Conservation (phyloP, 2,329 filamentous ascomycete genomes). For the Colletotrichum siamense region DNA sequence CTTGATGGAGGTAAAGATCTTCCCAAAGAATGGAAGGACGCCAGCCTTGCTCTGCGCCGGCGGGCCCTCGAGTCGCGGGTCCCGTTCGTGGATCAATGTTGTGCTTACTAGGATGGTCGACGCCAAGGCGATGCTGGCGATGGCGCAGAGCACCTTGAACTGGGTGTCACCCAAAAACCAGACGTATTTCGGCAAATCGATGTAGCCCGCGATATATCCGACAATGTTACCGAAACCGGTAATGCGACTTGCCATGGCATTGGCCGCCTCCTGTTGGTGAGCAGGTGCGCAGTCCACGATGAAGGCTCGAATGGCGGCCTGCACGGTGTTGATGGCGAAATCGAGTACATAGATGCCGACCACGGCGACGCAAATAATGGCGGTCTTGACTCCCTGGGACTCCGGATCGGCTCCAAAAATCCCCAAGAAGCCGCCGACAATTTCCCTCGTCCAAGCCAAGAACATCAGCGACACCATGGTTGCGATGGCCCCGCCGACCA, state of each 20-base stretch:
- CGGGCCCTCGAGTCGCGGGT: conserved; percentile 76
- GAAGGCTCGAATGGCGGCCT: conserved; percentile 89
- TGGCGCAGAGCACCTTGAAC: conserved; percentile 89
- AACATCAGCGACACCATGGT: conserved; percentile 72
- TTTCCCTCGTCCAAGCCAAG: conserved; percentile 77
- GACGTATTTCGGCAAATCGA: conserved; percentile 75
- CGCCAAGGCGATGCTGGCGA: conserved; percentile 77
- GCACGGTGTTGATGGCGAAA: conserved; percentile 96
- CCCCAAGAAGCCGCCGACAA: conserved; percentile 69
- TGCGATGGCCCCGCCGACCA: conserved; percentile 71
- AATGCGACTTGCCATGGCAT: conserved; percentile 90
- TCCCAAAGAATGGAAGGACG: conserved; percentile 78
- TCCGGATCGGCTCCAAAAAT: conserved; percentile 75
- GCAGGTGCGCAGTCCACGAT: conserved; percentile 92
- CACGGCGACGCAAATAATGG: conserved; percentile 80
- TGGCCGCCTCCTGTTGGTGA: conserved; percentile 92
- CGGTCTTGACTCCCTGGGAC: conserved; percentile 66
- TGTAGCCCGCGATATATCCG: conserved; percentile 86
- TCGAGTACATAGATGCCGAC: conserved; percentile 89
- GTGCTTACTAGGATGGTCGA: conserved; percentile 76
- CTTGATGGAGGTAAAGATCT: conserved; percentile 77
- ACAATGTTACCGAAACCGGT: conserved; percentile 89
- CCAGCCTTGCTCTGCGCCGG: conserved; percentile 66
- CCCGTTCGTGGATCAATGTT: conserved; percentile 74
- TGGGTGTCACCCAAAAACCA: conserved; percentile 87